Percentiles rank a stretch among this genome's conserved stretches.
Conservation (phyloP, 257 asterid genomes). For the Handroanthus guayacan region DNA sequence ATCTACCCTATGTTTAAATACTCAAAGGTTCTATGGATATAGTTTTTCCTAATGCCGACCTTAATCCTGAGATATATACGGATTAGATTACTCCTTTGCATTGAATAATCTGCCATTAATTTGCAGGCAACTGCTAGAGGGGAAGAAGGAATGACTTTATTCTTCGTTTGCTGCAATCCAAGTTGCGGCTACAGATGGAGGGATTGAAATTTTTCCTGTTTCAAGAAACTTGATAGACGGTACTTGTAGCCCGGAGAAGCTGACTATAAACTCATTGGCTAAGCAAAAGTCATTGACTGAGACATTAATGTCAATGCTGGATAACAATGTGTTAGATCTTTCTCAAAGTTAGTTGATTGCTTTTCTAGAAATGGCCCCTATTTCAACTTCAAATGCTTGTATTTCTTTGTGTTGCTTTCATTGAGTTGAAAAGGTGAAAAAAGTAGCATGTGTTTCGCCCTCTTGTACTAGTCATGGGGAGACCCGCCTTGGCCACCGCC, state of each 20-base stretch:
- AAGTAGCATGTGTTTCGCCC: not conserved
- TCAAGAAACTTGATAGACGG: not conserved
- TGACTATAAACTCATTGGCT: constrained; percentile 1
- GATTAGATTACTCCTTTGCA: not conserved
- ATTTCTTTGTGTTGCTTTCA: not conserved
- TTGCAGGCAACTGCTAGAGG: constrained; percentile 94
- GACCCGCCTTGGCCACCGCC: not conserved
- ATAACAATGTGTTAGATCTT: not conserved
- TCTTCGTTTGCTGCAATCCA: constrained; percentile 97
- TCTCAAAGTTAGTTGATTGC: not conserved
- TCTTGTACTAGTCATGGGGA: not conserved
- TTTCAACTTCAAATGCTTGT: constrained; percentile 1
- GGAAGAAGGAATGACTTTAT: constrained; percentile 95
- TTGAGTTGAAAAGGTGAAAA: constrained; percentile 25
- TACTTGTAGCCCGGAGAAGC: not conserved
- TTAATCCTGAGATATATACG: not conserved
- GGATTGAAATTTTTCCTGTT: constrained; percentile 47
- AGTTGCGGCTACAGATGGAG: constrained; percentile 94
- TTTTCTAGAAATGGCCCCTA: constrained; percentile 19
- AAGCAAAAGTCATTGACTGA: constrained; percentile 12
- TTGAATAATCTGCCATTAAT: not conserved
- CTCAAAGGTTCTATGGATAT: not conserved
- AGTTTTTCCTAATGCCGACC: not conserved
- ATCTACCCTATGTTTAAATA: not conserved
- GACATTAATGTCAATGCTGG: not conserved